Evolutionary conservation across 2,329 filamentous ascomycete genomes (phyloP), one percentile per base, ranked within the genome.

Genomic region (Colletotrichum simmondsii): DNA sequence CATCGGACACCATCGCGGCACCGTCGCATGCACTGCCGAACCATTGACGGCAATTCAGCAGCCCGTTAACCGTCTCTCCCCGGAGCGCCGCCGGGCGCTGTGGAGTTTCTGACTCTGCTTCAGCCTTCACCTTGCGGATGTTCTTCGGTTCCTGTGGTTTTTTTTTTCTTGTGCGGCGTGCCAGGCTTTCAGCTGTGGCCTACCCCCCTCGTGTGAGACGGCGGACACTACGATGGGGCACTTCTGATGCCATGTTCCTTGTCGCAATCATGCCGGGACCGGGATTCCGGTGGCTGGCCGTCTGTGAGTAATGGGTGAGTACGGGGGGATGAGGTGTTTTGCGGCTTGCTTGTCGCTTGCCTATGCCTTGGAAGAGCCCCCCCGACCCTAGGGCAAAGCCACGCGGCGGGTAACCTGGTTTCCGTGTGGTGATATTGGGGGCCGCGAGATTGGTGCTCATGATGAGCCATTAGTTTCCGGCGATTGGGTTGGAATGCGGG

Each of bases 271-370:
- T 49, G 32, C 69, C 65, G 58, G 65, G 65, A 63, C 69, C 49
- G 28, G 65, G 65, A 19, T 53, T 63, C 65, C 65, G 65, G 65
- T 28, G 64, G 57, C 58, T 52, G n/a, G 16, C 56, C 49, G 57
- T 57, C 57, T 49, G 58, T 68, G 58, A 56, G 58, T 24, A 42
- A 37, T 26, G 58, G 42, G 16, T 12, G 57, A 24, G 57, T 16
- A 14, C n/a, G 5, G 37, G 37, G 22, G 35, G 5, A 12, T 35
- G 28, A 28, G 37, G 5, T 42, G 6, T 19, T 42, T 42, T 42
- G 37, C 37, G 37, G 37, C 37, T 42, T 42, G 37, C 37, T 42
- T 42, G 37, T 6, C 37, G 37, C 37, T 42, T 42, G 37, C 37
- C 37, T 42, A 42, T 42, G 16, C 37, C 37, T 42, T 42, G 37